Base-by-base conservation (phyloP, 179 eudicot species). In the Camellia oleifera region DNA sequence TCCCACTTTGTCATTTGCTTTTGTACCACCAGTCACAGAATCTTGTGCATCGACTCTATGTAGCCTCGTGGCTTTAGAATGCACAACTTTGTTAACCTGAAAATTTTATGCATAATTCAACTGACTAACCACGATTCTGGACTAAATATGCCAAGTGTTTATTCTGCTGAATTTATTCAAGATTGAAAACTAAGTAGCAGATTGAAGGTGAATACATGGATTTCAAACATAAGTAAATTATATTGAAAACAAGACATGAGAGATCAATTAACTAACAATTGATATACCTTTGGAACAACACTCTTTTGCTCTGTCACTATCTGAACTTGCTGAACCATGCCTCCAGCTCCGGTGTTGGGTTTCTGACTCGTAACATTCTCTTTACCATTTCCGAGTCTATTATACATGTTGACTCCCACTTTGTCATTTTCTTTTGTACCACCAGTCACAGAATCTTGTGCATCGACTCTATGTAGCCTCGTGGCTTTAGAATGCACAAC, bases 211-310 rank as follows among this genome's bases (percentile, higher is more conserved):
- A 53, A 40, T 17, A 23, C 45, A 67, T 48, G 7, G 7, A 9
- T 66, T 68, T 77, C 40, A 15, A 53, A 18, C 44, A 48, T 54
- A 40, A 46, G 32, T 44, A 23, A 66, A 15, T 32, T 20, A 77
- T 23, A 5, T n/a, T 5, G 45, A 74, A 77, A 50, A 52, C 52
- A 50, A 67, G 0, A 26, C 11, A 48, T 26, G 32, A 26, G 32
- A 72, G 44, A 67, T 17, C 77, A 74, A 15, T 17, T 48, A 56
- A 17, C 60, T 23, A 17, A 42, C 26, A 72, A 20, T 20, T 50
- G 45, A 77, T 18, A 9, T 85, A 88, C 91, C 89, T 82, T 84
- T 61, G 82, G 75, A 61, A 79, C 83, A 84, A 80, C 65, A 79
- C 81, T 63, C 65, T 76, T 72, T 76, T 57, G 68, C 57, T 63